Percentiles rank a stretch among this genome's conserved stretches.
These are phyloP conservation scores for Tricholoma saponaceum DNA, from an alignment of 768 basidiomycete species.

Conservation along the genomic window DNA sequence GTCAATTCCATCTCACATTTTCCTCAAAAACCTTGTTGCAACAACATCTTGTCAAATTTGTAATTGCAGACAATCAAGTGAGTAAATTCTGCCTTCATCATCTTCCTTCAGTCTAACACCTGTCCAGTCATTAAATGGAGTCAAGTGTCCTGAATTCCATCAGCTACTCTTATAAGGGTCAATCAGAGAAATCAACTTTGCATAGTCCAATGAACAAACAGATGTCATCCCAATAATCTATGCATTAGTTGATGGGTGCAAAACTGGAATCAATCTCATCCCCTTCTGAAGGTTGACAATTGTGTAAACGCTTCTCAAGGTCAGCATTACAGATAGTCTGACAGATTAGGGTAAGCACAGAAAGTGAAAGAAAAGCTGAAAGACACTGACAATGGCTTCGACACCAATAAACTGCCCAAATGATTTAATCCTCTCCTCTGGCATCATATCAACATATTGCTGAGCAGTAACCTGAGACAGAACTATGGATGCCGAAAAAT, in stretches of 20 bases:
- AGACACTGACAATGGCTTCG: slow-evolving; percentile 47
- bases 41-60: no score
- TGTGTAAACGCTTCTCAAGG: neutral
- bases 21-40: no score
- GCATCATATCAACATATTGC: slow-evolving; percentile 47
- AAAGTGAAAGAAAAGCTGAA: neutral
- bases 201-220: neutral
- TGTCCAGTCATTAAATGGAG: no score
- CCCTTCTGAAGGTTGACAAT: neutral
- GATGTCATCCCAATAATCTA: neutral
- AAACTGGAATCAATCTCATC: neutral
- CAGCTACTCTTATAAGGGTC: no score
- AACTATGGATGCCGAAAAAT: slow-evolving; percentile 63
- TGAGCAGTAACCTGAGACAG: slow-evolving; percentile 51
- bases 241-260: neutral
- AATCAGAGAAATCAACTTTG: no score
- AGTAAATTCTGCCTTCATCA: no score
- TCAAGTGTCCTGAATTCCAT: no score
- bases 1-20: no score
- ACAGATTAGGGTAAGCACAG: neutral
- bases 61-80: no score
- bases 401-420: slow-evolving; percentile 46
- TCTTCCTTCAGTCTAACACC: no score
- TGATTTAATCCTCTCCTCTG: slow-evolving; percentile 41
- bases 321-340: neutral